phyloP scores from a whole-genome alignment of 2,329 filamentous ascomycete genomes.

The Aspergillus thermomutatus region DNA sequence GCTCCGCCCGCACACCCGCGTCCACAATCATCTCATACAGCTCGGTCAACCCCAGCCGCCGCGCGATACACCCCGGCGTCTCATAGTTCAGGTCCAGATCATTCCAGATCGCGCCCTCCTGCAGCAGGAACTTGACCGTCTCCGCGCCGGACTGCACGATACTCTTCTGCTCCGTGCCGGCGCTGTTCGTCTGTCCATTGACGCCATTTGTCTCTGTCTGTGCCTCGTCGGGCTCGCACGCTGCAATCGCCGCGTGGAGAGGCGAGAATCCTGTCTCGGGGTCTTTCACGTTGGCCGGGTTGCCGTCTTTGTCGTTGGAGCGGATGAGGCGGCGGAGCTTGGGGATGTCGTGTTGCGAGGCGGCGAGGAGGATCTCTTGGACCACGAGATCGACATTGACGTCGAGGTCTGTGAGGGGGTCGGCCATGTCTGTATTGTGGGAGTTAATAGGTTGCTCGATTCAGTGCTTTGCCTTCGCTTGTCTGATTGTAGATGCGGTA shows the following conservation, averaged over 20 bases:
- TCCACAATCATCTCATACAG: slow-evolving; percentile 83
- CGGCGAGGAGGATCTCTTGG: slow-evolving; percentile 63
- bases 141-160: slow-evolving; percentile 60
- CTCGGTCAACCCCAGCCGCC: slow-evolving; percentile 61
- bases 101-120: slow-evolving; percentile 96
- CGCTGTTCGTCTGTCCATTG: slow-evolving; percentile 11
- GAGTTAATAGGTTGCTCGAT: not conserved
- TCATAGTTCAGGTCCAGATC: slow-evolving; percentile 82
- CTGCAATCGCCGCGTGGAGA: slow-evolving; percentile 84
- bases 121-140: slow-evolving; percentile 71
- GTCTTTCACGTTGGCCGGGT: slow-evolving; percentile 74
- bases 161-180: slow-evolving; percentile 17
- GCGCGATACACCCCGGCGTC: slow-evolving; percentile 86
- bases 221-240: slow-evolving; percentile 51
- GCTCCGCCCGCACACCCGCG: slow-evolving; percentile 84
- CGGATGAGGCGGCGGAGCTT: slow-evolving; percentile 68
- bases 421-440: slow-evolving; percentile 18
- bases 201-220: slow-evolving; percentile 10
- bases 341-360: slow-evolving; percentile 64
- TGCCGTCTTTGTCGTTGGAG: slow-evolving; percentile 43
- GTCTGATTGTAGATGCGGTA: not conserved
- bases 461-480: not conserved
- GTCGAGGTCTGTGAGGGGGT: slow-evolving; percentile 24
- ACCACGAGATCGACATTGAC: slow-evolving; percentile 39
- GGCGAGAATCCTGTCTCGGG: slow-evolving; percentile 81